Evolutionary conservation across 192 early-diverging fungal species (phyloP).

Genomic region (Chytriomyces confervae): DNA sequence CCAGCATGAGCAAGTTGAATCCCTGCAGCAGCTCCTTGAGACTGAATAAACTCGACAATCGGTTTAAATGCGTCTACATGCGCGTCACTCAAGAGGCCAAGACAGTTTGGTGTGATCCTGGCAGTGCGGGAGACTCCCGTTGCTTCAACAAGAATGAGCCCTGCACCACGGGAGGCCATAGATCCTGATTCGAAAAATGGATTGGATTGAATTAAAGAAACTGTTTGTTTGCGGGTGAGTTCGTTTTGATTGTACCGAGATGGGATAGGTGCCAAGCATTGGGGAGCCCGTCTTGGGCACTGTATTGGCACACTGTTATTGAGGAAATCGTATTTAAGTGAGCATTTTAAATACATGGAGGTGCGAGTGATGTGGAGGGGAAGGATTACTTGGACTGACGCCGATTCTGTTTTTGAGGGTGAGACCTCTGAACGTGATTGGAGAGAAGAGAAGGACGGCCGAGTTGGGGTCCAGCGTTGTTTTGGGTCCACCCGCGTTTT

Average conservation of each 20-base stretch:
- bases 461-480: slow-evolving; percentile 24
- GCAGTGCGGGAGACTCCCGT: slow-evolving; percentile 74
- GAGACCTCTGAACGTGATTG: slow-evolving; percentile 68
- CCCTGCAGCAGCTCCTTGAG: slow-evolving; percentile 50
- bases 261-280: slow-evolving; percentile 45
- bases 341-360: no score
- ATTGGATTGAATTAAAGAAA: no score
- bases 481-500: slow-evolving; percentile 17
- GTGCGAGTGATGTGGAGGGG: slow-evolving; percentile 36
- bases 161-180: slow-evolving; percentile 75
- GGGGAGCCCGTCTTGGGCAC: slow-evolving; percentile 31
- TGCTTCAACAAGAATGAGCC: slow-evolving; percentile 78
- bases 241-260: slow-evolving; percentile 53
- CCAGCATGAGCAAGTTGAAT: slow-evolving; percentile 88
- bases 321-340: no score
- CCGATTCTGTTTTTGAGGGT: slow-evolving; percentile 78
- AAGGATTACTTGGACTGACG: slow-evolving; percentile 67
- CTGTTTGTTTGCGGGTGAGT: no score
- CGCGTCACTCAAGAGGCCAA: slow-evolving; percentile 84
- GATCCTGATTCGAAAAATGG: no score
- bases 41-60: slow-evolving; percentile 69
- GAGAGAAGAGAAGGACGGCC: slow-evolving; percentile 38
- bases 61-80: slow-evolving; percentile 66
- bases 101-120: slow-evolving; percentile 76
- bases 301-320: slow-evolving; percentile 14